Conservation (phyloP, 257 asterid genomes). For the Solanum arcanum region DNA sequence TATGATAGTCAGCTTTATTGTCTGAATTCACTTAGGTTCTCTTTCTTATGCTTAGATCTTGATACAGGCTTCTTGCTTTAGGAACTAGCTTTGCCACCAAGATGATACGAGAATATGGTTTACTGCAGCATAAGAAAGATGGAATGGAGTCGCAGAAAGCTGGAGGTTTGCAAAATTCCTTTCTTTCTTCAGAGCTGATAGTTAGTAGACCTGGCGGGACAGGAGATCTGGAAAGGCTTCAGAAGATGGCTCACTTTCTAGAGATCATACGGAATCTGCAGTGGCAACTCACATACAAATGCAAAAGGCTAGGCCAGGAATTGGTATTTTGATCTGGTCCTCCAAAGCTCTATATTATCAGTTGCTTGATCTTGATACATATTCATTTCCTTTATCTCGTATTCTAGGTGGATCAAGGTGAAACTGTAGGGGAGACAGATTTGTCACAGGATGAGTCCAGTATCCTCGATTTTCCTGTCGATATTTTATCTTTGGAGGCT, state of each 20-base stretch:
- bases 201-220: constrained; percentile 26
- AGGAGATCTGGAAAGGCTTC: constrained; percentile 39
- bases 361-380: neutral
- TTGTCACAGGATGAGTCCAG: constrained; percentile 42
- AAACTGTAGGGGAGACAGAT: constrained; percentile 26
- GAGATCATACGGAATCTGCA: constrained; percentile 71
- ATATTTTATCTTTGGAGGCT: constrained; percentile 23
- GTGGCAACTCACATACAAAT: constrained; percentile 50
- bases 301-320: constrained; percentile 54
- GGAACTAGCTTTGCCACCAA: constrained; percentile 70
- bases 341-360: constrained; percentile 8
- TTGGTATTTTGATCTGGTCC: constrained; percentile 28
- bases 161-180: constrained; percentile 17
- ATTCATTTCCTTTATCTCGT: neutral
- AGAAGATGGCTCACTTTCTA: constrained; percentile 65
- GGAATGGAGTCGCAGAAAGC: constrained; percentile 27
- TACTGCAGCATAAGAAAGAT: constrained; percentile 51
- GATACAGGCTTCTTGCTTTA: constrained; percentile 83
- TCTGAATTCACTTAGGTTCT: neutral
- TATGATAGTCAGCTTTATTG: constrained; percentile 6
- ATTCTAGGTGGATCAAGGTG: constrained; percentile 43
- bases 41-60: constrained; percentile 14
- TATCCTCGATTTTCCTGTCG: constrained; percentile 33
- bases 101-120: constrained; percentile 61
- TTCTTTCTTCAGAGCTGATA: constrained; percentile 22